Percentiles rank a stretch among this genome's conserved stretches.
Conservation (phyloP, 768 basidiomycete species). For the Mycena belliarum region DNA sequence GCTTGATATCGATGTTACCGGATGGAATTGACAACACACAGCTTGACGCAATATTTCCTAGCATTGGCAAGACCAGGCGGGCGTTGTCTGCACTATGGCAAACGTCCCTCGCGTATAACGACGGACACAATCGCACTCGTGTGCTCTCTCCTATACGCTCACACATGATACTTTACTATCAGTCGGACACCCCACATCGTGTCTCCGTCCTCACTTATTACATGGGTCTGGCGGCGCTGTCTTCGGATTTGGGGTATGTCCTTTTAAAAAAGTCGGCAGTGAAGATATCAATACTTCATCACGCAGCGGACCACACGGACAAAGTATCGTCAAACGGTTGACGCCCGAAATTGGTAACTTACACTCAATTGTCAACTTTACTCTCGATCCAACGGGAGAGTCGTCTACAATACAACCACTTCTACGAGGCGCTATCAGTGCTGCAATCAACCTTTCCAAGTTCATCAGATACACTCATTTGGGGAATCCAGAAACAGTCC, state of each 20-base stretch:
- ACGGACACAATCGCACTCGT: constrained; percentile 17
- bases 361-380: constrained; percentile 18
- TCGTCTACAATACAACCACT: constrained; percentile 6
- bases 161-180: constrained; percentile 20
- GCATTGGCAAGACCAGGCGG: constrained; percentile 4
- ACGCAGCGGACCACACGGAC: constrained; percentile 20
- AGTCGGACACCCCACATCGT: constrained; percentile 9
- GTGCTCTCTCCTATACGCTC: constrained; percentile 26
- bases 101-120: constrained; percentile 20
- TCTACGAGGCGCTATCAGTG: constrained; percentile 17
- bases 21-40: constrained; percentile 22
- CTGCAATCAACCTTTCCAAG: constrained; percentile 23
- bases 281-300: neutral
- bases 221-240: constrained; percentile 19
- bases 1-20: constrained; percentile 23
- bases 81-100: constrained; percentile 21
- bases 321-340: constrained; percentile 18
- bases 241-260: constrained; percentile 13
- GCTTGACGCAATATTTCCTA: constrained; percentile 12
- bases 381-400: constrained; percentile 13
- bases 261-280: no score
- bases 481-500: constrained; percentile 19
- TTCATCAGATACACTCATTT: constrained; percentile 21
- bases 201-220: constrained; percentile 22
- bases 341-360: constrained; percentile 21